Base-by-base conservation (phyloP, 2,329 filamentous ascomycete genomes). In the Tolypocladium ophioglossoides region DNA sequence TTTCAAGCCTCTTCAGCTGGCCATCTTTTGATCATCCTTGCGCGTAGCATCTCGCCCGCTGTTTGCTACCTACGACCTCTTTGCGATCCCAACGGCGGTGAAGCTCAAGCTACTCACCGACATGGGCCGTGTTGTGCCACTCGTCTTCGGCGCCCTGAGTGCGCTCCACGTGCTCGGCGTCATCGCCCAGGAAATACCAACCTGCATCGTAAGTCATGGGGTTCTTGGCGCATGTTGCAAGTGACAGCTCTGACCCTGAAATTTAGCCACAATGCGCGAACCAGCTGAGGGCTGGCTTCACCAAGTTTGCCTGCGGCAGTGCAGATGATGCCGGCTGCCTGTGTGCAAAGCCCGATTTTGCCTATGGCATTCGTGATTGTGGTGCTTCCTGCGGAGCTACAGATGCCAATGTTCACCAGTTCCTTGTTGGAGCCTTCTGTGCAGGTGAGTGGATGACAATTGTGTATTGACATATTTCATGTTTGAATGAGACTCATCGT, bases 271-370 rank as follows among this genome's bases (percentile, higher is more conserved):
- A 39, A 47, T 67, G 65, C 48, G 48, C 57, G 27, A 56, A 58
- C 34, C 44, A 60, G 27, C 46, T 60, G 8, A 60, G 60, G 51
- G 53, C 47, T 44, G 47, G 61, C 3, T 64, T 64, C 53, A 34
- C 55, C 18, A 58, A 59, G 18, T 61, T 61, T 47, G 46, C 52
- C 11, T 71, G 69, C 41, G 39, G 48, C n/a, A 64, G 58, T 55
- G 65, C 65, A 37, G 59, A 62, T 44, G 61, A 69, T 32, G 62
- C 62, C 22, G 59, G 63, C 18, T 78, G 76, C 56, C 65, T 78
- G 18, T 78, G 76, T 58, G 60, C 56, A 32, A 56, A 55, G 20
- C 24, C 51, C 35, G 52, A 61, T 41, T 61, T 68, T 44, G 52
- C 55, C 37, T 63, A 56, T 53, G 70, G 69, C 37, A 64, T 72